Conservation (phyloP, 768 basidiomycete species). For the Leccinum variicolor region DNA sequence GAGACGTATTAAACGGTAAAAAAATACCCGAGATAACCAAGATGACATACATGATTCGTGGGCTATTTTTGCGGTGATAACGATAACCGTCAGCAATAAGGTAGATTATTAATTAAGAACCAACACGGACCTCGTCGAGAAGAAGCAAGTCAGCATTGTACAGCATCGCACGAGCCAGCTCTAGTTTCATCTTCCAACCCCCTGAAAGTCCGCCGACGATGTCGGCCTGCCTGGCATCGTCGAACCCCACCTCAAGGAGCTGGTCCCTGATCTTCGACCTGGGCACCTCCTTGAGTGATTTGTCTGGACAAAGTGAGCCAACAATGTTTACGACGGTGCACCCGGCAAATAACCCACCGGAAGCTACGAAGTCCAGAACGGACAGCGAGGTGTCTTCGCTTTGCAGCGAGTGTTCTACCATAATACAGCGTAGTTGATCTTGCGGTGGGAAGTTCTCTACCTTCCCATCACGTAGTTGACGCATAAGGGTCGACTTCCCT, state of each 20-base stretch:
- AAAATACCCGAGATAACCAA: conserved; percentile 15
- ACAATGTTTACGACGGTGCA: background rate
- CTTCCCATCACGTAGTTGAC: conserved; percentile 92
- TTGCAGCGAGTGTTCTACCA: conserved; percentile 97
- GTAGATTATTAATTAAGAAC: conserved; percentile 19
- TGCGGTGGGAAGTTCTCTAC: conserved; percentile 95
- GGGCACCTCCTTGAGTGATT: conserved; percentile 57
- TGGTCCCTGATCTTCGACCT: conserved; percentile 74
- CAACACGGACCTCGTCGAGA: conserved; percentile 68
- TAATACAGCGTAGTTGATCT: conserved; percentile 81
- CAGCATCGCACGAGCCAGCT: conserved; percentile 93
- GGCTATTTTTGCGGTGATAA: conserved; percentile 49
- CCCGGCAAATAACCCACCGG: conserved; percentile 47
- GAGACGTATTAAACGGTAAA: conserved; percentile 13
- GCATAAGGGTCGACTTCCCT: conserved; percentile 95
- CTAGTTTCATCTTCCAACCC: conserved; percentile 99
- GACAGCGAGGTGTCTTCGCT: conserved; percentile 84
- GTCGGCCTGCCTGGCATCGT: conserved; percentile 79
- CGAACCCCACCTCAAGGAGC: conserved; percentile 87
- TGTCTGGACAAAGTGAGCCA: conserved; percentile 45
- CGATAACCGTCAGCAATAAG: conserved; percentile 21
- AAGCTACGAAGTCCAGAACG: conserved; percentile 87
- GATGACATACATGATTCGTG: conserved; percentile 77
- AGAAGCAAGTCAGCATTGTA: conserved; percentile 87
- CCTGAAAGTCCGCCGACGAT: conserved; percentile 88